Evolutionary conservation across 192 early-diverging fungal species (phyloP), one percentile per base, ranked within the genome.

Genomic region (Coemansia sp.): DNA sequence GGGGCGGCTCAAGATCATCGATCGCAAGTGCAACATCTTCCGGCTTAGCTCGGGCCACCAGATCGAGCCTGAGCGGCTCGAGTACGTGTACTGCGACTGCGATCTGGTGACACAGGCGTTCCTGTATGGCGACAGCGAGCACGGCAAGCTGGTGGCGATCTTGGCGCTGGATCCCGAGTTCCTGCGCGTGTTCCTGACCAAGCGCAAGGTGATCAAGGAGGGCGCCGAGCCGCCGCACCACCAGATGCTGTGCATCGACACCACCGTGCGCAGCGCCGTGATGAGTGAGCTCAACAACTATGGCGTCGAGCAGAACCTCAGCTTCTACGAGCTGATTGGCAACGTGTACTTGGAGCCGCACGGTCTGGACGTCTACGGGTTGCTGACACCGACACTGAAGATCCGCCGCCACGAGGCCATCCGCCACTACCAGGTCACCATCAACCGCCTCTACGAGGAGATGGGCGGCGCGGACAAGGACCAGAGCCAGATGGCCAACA

Each of bases 11-110:
- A 70, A 79, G 26, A 84, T 98, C 34, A 95, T 98, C 60, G 95
- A 98, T 69, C 85, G 95, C 50, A 90, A 87, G 63, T 95, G 94
- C 86, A 96, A 95, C 68, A 81, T 98, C 30, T 88, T 98, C 64
- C 93, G 90, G 64, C 75, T 94, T 46, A 78, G 81, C 18, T 81
- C 94, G 50, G 95, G 92, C 45, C 93, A 96, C 60, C 83, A 88
- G 67, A 90, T 98, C 66, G 95, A 94, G 27, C 77, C 96, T 27
- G 95, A 98, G 72, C 89, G 91, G 58, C 77, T 98, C 20, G 95
- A 98, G 61, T 86, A 90, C 26, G 79, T 92, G 14, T 95, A 94
- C 82, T 93, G 91, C 72, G 80, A 83, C 58, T 41, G 66, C 62
- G 59, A 82, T 24, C 18, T 87, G 53, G 72, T 94, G 11, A 79